Conservation (phyloP, 345 rosid species). For the Ceriops zippeliana region DNA sequence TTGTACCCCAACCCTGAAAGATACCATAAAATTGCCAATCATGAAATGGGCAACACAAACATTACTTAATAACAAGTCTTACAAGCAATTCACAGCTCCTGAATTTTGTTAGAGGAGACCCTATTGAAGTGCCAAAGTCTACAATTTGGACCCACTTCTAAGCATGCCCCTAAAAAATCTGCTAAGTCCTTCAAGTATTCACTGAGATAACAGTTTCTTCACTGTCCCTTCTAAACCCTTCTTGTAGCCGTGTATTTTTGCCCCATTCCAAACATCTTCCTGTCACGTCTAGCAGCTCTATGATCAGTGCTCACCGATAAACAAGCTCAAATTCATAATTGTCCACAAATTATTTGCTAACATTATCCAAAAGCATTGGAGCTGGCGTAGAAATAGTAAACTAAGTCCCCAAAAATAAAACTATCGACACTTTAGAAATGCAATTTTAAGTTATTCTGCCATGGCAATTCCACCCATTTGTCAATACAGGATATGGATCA, state of each 20-base stretch:
- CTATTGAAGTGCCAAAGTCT: neutral
- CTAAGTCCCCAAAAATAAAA: neutral
- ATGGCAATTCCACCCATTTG: neutral
- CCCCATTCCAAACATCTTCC: too few relatives aligned
- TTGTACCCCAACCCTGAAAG: slow-evolving; percentile 6
- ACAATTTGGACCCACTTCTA: neutral
- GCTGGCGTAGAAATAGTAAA: neutral
- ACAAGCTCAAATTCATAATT: slow-evolving; percentile 3
- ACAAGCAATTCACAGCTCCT: neutral
- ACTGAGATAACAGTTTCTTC: too few relatives aligned
- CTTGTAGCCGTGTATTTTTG: too few relatives aligned
- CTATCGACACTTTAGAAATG: neutral
- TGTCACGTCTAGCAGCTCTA: too few relatives aligned
- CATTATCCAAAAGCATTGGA: neutral
- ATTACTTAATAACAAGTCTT: neutral
- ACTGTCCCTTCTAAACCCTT: too few relatives aligned
- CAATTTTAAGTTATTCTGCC: neutral
- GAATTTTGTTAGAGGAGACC: neutral
- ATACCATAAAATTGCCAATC: slow-evolving; percentile 6
- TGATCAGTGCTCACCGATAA: neutral
- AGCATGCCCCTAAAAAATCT: neutral
- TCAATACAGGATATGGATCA: neutral
- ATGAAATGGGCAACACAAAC: neutral
- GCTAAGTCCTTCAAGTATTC: slow-evolving; percentile 2
- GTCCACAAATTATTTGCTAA: neutral